These are phyloP conservation scores for Aspergillus floridensis DNA, from an alignment of 2,329 filamentous ascomycete genomes.

Conservation along the genomic window DNA sequence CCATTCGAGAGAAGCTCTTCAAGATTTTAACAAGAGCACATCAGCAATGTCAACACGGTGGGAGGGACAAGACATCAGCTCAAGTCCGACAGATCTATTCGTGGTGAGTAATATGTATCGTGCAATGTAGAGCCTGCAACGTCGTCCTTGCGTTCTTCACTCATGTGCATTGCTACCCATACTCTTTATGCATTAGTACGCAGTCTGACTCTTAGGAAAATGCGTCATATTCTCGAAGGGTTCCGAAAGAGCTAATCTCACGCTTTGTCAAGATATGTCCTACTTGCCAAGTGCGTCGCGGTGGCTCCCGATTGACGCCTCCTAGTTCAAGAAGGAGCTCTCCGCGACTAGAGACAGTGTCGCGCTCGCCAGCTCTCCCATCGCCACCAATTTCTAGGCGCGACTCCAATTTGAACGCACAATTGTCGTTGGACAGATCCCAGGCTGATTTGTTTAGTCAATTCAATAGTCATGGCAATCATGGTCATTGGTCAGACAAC, in stretches of 20 bases:
- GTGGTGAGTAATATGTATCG: conserved; percentile 38
- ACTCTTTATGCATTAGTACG: not conserved
- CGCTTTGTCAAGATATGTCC: conserved; percentile 53
- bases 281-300: conserved; percentile 49
- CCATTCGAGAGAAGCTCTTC: conserved; percentile 52
- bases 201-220: not conserved
- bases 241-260: conserved; percentile 52
- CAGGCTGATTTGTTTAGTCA: conserved; percentile 32
- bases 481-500: conserved; percentile 30
- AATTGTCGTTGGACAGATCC: conserved; percentile 25
- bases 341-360: conserved; percentile 34
- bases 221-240: conserved; percentile 33
- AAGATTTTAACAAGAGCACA: conserved; percentile 52
- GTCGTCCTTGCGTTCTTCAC: not conserved
- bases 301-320: conserved; percentile 41
- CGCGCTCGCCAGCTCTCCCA: conserved; percentile 36
- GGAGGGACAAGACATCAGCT: conserved; percentile 54
- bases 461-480: conserved; percentile 25
- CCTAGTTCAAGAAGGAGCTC: conserved; percentile 41
- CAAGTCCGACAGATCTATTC: conserved; percentile 51
- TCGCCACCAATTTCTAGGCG: conserved; percentile 38
- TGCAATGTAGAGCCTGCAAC: not conserved
- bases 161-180: not conserved
- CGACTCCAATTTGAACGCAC: conserved; percentile 34
- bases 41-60: conserved; percentile 51